Conservation (phyloP, 805 yeast species). For the Yamadazyma nakazawae region DNA sequence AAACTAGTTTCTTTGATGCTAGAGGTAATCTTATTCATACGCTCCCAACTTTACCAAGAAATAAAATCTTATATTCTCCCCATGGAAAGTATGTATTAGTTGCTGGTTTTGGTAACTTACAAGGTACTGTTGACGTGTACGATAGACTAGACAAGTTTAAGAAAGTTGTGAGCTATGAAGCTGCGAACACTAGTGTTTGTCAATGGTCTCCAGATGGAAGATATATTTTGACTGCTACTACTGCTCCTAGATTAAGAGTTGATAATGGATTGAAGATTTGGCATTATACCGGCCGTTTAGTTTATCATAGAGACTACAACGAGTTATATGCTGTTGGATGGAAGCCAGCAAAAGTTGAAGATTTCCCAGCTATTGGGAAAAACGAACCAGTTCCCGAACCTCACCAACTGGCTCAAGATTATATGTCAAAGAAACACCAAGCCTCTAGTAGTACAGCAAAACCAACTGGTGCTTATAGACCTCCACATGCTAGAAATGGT, state of each 20-base stretch:
- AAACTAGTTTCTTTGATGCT: constrained; percentile 90
- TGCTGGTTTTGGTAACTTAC: constrained; percentile 97
- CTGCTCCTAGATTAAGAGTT: constrained; percentile 93
- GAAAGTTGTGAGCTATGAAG: constrained; percentile 79
- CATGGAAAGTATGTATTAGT: constrained; percentile 87
- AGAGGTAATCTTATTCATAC: constrained; percentile 85
- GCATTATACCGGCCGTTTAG: constrained; percentile 84
- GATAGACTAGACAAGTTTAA: constrained; percentile 85
- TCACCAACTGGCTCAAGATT: constrained; percentile 67
- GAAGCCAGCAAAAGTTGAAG: constrained; percentile 62
- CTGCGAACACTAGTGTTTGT: constrained; percentile 93
- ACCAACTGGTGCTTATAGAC: constrained; percentile 89
- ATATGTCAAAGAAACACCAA: constrained; percentile 40
- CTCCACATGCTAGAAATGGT: constrained; percentile 83
- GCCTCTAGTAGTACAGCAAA: constrained; percentile 42
- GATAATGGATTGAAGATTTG: constrained; percentile 93
- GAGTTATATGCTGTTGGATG: constrained; percentile 82
- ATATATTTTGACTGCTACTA: constrained; percentile 89
- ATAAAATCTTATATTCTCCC: constrained; percentile 89
- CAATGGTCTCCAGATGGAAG: constrained; percentile 98
- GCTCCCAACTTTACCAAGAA: constrained; percentile 82
- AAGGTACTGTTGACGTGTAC: constrained; percentile 92
- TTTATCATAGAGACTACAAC: constrained; percentile 72
- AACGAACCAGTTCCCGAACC: constrained; percentile 58
- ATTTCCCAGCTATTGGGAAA: constrained; percentile 53